Evolutionary conservation across 2,329 filamentous ascomycete species (phyloP), one percentile per base, ranked within the genome.

Genomic region (Zasmidium citrigriseum): DNA sequence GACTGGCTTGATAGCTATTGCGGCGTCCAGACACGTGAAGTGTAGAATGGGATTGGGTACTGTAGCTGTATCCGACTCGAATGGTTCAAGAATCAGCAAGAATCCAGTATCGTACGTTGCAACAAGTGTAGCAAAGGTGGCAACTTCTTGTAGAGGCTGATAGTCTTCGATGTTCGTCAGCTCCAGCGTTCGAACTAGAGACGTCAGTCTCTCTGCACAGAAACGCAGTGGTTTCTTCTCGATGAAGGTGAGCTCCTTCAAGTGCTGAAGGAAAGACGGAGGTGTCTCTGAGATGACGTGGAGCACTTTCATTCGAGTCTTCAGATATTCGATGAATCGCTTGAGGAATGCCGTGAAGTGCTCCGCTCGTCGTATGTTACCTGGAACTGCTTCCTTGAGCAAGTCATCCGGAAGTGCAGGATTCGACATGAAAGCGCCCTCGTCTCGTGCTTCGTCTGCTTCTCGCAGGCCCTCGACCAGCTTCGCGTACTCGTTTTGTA

Each of bases 161-260:
- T 96, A 99, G 73, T 99, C 96, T 77, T 99, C 95, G 60, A 99
- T 97, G 68, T 96, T 98, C 27, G 93, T 96, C 58, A 99, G 86
- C 74, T 99, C 95, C 16, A 99, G 83, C 0, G 95, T 99, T 58
- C 96, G 85, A 18, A 99, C 93, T 5, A 99, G 86, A 0, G 93
- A 99, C 0, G 95, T 96, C 12, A 99, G 79, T 41, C 95, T 87
- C 76, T 99, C 96, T 0, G 95, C 92, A 71, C 96, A 99, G 75
- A 99, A 99, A 50, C 90, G 83, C 11, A 99, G 76, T 0, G 95
- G 95, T 68, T 99, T 99, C 73, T 91, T 91, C 73, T 99, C 95
- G 68, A 99, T 99, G 70, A 96, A 99, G 0, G 96, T 99, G 57
- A 96, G 87, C 66, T 99, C 95, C 71, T 91, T 96, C 5, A 99